Evolutionary conservation across 2,329 filamentous ascomycete species (phyloP), one percentile per base, ranked within the genome.

Genomic region (Penicillium sclerotiorum): DNA sequence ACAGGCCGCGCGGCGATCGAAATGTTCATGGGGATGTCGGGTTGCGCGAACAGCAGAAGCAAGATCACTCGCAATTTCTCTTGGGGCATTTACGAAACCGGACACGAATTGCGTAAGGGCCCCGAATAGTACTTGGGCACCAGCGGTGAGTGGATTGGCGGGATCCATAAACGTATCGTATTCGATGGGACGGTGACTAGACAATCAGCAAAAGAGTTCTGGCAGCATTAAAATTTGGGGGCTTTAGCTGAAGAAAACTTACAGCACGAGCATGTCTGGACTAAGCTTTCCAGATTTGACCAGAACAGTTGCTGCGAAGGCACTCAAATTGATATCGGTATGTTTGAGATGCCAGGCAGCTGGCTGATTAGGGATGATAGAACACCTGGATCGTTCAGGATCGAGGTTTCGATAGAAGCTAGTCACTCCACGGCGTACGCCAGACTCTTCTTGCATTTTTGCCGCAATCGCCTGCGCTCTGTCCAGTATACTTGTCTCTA

Each of bases 151-250:
- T 0, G 90, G 90, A 58, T 94, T 90, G 63, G 82, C 85, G 0
- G 90, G 90, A 37, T 90, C 87, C 28, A 87, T 83, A 49, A 90
- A 87, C 0, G 88, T 89, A 56, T 87, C 84, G 67, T 93, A 90
- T 66, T 94, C 89, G 50, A 73, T 68, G 8, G 80, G 62, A 45
- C 36, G 47, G 32, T 45, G 41, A 35, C 41, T 44, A 27, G 23
- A 13, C 39, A 39, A 18, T 32, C 18, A 39, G 35, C 35, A n/a
- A 39, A 17, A 28, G 36, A 28, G 17, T 37, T 22, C 30, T 8
- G n/a, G n/a, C n/a, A 11, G n/a, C 12, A 32, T 7, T 38, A n/a
- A n/a, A n/a, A n/a, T 40, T 22, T 18, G 25, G 12, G 21, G 23
- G 23, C 23, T 30, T 13, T 12, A 5, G 33, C 25, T 8, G 18